These are phyloP conservation scores for Cymbidium sinense DNA, from an alignment of 106 monocot genomes.

Conservation along the genomic window DNA sequence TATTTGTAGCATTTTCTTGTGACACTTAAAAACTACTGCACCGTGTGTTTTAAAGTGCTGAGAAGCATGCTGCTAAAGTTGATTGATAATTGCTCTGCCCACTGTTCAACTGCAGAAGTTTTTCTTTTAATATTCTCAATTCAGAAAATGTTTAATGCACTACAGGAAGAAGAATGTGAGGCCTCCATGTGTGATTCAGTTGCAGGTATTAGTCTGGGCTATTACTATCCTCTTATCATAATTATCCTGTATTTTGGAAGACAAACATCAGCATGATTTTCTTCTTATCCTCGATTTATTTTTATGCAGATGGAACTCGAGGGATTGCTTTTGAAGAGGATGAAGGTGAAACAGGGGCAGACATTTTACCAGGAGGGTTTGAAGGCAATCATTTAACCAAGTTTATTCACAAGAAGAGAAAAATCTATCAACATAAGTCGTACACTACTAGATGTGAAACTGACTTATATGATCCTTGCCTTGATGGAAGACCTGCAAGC, in stretches of 20 bases:
- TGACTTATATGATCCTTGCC: slow-evolving; percentile 38
- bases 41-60: background rate
- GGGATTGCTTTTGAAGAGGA: slow-evolving; percentile 67
- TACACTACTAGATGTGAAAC: slow-evolving; percentile 29
- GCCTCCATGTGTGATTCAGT: slow-evolving; percentile 43
- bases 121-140: slow-evolving; percentile 6
- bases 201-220: slow-evolving; percentile 39
- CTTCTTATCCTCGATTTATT: slow-evolving; percentile 8
- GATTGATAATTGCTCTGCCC: background rate
- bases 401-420: slow-evolving; percentile 50
- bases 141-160: slow-evolving; percentile 44
- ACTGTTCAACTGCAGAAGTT: background rate
- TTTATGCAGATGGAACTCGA: slow-evolving; percentile 32
- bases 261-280: background rate
- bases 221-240: background rate
- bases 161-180: slow-evolving; percentile 54
- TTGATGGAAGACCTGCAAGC: slow-evolving; percentile 40
- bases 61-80: background rate
- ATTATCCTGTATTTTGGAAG: background rate
- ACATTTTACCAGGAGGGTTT: slow-evolving; percentile 30
- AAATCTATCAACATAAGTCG: slow-evolving; percentile 37
- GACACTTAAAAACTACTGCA: background rate
- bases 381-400: slow-evolving; percentile 45
- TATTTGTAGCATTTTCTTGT: background rate
- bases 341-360: slow-evolving; percentile 61